A percentile compares a stretch with the other conserved stretches of the same genome.
Evolutionary conservation across 805 yeast genomes (phyloP).

Genomic region (Pichia nakasei): DNA sequence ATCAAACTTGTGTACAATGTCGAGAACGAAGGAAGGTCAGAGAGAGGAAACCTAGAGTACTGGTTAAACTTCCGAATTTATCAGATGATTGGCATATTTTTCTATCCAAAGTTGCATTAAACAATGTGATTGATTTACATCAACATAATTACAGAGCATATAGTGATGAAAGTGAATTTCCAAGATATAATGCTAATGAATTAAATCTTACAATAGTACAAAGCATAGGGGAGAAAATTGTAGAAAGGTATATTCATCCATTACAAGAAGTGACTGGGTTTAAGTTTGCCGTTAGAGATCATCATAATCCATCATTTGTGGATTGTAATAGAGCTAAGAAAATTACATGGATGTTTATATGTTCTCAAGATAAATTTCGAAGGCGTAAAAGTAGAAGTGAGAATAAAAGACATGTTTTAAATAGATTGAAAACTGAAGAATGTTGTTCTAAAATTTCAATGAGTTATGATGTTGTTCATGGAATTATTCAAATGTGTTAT

Average conservation of each 20-base stretch:
- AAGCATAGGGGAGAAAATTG: conserved; percentile 28
- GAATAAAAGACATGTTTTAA: conserved; percentile 29
- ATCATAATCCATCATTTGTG: conserved; percentile 29
- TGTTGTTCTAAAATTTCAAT: conserved; percentile 34
- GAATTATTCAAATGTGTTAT: conserved; percentile 28
- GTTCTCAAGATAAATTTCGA: conserved; percentile 35
- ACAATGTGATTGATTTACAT: conserved; percentile 27
- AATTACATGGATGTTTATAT: conserved; percentile 35
- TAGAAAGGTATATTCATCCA: conserved; percentile 31
- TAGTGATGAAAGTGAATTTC: conserved; percentile 25
- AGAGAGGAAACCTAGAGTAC: conserved; percentile 21
- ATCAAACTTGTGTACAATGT: conserved; percentile 35
- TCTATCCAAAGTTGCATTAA: conserved; percentile 27
- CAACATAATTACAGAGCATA: conserved; percentile 30
- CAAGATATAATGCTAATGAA: conserved; percentile 26
- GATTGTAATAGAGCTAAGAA: conserved; percentile 30
- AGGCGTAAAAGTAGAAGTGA: conserved; percentile 35
- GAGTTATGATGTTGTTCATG: conserved; percentile 31
- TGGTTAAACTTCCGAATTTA: conserved; percentile 28
- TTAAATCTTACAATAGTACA: conserved; percentile 27
- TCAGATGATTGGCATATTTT: conserved; percentile 28
- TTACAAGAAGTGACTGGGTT: conserved; percentile 34
- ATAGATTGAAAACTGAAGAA: conserved; percentile 33
- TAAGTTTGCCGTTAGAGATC: conserved; percentile 36
- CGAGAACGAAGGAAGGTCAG: conserved; percentile 32